phyloP scores from a whole-genome alignment of 1,139 yeast genomes.

The Blastobotrys buckinghamii region DNA sequence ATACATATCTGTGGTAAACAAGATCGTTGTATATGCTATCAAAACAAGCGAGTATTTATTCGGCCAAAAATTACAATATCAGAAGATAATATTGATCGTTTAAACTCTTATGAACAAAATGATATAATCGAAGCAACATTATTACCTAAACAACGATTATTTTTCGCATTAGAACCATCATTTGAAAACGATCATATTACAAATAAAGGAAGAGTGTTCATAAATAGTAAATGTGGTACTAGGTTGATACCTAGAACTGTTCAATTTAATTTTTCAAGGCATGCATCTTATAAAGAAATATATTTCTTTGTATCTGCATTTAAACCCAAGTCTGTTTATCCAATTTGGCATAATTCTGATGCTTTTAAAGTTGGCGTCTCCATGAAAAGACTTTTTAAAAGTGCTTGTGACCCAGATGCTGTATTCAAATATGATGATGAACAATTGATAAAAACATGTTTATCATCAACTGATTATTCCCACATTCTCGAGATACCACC shows the following conservation, averaged over 20 bases:
- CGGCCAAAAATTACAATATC: not conserved
- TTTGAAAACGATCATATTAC: not conserved
- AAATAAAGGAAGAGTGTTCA: not conserved
- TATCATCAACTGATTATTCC: too few species aligned
- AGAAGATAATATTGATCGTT: not conserved
- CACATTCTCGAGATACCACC: too few species aligned
- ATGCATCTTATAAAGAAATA: conserved; percentile 48
- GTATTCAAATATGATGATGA: not conserved
- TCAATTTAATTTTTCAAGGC: conserved; percentile 46
- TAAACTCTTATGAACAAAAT: not conserved
- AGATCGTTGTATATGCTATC: not conserved
- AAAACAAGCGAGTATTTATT: conserved; percentile 24
- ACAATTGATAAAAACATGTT: too few species aligned
- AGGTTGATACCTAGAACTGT: conserved; percentile 21
- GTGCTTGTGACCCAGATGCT: conserved; percentile 28
- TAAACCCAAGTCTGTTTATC: conserved; percentile 38
- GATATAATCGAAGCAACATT: not conserved
- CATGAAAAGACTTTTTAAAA: conserved; percentile 44
- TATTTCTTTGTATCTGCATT: conserved; percentile 38
- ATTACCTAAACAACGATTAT: not conserved
- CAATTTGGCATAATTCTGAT: not conserved
- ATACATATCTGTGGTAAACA: conserved; percentile 3
- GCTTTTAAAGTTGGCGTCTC: conserved; percentile 24
- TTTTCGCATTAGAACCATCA: not conserved
- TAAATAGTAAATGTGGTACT: not conserved